Evolutionary conservation across 106 monocot genomes (phyloP).

Genomic region (Agapanthus africanus): DNA sequence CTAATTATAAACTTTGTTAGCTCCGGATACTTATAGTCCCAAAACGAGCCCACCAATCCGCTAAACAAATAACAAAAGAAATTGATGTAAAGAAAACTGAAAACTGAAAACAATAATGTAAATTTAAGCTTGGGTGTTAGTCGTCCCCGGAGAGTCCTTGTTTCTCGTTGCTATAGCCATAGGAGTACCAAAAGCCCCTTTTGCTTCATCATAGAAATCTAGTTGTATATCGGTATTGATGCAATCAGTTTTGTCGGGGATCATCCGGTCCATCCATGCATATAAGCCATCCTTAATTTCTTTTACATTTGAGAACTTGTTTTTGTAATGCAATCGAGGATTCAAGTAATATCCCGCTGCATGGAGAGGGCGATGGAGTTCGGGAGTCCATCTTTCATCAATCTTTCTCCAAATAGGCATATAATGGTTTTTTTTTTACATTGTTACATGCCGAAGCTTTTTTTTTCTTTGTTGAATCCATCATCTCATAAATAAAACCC

Average conservation of each 20-base stretch:
- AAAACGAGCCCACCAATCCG: too few relatives aligned
- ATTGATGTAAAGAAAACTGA: too few relatives aligned
- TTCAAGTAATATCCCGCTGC: neutral
- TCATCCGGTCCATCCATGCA: neutral
- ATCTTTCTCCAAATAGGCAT: constrained; percentile 1
- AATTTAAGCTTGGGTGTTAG: too few relatives aligned
- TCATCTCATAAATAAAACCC: neutral
- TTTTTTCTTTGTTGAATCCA: neutral
- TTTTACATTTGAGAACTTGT: neutral
- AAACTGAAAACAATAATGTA: too few relatives aligned
- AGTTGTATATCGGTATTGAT: neutral
- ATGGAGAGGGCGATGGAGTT: constrained; percentile 2
- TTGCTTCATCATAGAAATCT: constrained; percentile 1
- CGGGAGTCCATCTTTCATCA: neutral
- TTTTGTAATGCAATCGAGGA: neutral
- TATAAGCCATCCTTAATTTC: neutral
- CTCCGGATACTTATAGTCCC: too few relatives aligned
- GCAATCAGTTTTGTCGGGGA: neutral
- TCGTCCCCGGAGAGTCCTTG: too few relatives aligned
- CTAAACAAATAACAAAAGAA: too few relatives aligned
- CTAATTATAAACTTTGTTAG: too few relatives aligned
- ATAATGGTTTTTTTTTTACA: neutral
- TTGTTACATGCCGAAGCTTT: too few relatives aligned
- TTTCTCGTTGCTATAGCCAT: neutral
- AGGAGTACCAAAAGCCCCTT: neutral